Evolutionary conservation across 75 land plant genomes (phyloP).

Genomic region (Sequoia sempervirens): DNA sequence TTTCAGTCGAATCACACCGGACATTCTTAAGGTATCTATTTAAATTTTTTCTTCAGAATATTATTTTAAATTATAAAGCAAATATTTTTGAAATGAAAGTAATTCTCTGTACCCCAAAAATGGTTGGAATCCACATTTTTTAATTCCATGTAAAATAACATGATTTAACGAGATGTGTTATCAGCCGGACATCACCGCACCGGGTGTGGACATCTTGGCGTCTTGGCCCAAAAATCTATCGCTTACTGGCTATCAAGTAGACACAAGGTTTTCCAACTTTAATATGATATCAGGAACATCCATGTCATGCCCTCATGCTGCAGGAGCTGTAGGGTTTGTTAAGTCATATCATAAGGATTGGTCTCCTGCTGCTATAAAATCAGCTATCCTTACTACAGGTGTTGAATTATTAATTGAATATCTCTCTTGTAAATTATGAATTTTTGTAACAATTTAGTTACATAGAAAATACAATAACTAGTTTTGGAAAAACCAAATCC

Average conservation of each 20-base stretch:
- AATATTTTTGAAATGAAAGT: no score
- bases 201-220: slow-evolving; percentile 52
- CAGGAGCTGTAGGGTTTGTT: slow-evolving; percentile 38
- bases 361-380: slow-evolving; percentile 44
- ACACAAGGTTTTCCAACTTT: slow-evolving; percentile 14
- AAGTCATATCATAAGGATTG: slow-evolving; percentile 37
- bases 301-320: slow-evolving; percentile 54
- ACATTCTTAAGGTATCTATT: slow-evolving; percentile 57
- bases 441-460: no score
- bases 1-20: slow-evolving; percentile 24
- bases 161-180: neutral
- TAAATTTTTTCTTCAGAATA: no score
- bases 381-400: slow-evolving; percentile 52
- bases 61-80: no score
- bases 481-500: no score
- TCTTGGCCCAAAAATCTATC: slow-evolving; percentile 26
- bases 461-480: no score
- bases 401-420: neutral
- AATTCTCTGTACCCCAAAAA: no score
- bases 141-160: neutral
- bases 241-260: slow-evolving; percentile 12
- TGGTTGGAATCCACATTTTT: no score
- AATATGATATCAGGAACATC: slow-evolving; percentile 51
- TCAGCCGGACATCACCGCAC: slow-evolving; percentile 64
- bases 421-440: no score